A percentile compares a stretch with the other conserved stretches of the same genome.
Conservation (phyloP, 1,284 basidiomycete species). For the Boletus albobrunnescens region DNA sequence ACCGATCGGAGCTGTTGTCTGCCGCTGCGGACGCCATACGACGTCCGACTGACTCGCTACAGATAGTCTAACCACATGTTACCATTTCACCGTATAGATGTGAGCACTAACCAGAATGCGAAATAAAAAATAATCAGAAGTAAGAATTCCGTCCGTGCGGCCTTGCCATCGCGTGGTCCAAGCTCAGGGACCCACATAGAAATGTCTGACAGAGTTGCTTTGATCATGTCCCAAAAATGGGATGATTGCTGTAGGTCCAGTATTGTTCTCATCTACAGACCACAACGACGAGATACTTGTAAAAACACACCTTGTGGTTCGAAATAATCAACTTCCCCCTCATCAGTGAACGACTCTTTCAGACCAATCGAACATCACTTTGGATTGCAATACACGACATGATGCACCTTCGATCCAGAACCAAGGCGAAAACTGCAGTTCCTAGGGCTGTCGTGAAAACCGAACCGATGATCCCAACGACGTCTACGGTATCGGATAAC, state of each 20-base stretch:
- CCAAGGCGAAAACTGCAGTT: constrained; percentile 6
- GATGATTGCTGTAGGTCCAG: constrained; percentile 18
- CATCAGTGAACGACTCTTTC: not conserved
- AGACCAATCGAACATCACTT: not conserved
- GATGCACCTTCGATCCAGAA: constrained; percentile 9
- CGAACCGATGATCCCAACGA: not conserved
- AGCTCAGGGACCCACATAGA: too few species aligned
- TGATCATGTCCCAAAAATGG: constrained; percentile 12
- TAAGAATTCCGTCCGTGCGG: too few species aligned
- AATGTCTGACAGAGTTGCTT: constrained; percentile 16
- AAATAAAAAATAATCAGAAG: too few species aligned
- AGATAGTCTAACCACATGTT: too few species aligned
- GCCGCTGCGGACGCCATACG: too few species aligned
- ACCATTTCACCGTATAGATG: too few species aligned
- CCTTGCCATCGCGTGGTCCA: too few species aligned
- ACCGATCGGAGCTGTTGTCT: too few species aligned
- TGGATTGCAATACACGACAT: not conserved
- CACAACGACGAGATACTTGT: constrained; percentile 4
- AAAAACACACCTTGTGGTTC: constrained; percentile 5
- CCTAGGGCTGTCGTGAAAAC: not conserved
- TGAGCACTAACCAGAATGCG: too few species aligned
- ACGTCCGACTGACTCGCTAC: too few species aligned
- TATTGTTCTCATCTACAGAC: constrained; percentile 17
- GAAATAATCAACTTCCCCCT: not conserved
- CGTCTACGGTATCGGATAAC: not conserved